phyloP scores from a whole-genome alignment of 2,329 filamentous ascomycete genomes.

The Cladosporium velox region DNA sequence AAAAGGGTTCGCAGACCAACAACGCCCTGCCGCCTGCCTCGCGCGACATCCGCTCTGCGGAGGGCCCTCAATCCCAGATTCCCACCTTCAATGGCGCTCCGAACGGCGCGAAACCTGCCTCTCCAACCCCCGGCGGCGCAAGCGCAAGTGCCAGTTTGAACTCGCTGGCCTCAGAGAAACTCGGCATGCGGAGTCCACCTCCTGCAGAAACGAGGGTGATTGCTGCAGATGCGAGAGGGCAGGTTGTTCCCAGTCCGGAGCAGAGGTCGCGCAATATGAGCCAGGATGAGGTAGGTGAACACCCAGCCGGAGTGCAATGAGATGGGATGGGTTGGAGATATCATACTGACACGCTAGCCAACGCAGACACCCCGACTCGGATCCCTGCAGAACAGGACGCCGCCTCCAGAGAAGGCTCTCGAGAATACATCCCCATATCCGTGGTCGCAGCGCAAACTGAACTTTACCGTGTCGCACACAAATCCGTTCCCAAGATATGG shows the following conservation, averaged over 20 bases:
- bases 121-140: conserved; percentile 55
- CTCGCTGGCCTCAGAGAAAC: conserved; percentile 27
- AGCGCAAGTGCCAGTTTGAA: conserved; percentile 59
- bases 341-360: conserved; percentile 30
- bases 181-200: conserved; percentile 18
- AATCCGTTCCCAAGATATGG: conserved; percentile 96
- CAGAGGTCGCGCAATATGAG: conserved; percentile 51
- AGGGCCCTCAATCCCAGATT: conserved; percentile 49
- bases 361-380: conserved; percentile 20
- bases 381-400: conserved; percentile 36
- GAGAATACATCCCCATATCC: conserved; percentile 81
- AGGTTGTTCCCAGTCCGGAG: conserved; percentile 61
- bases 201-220: not conserved
- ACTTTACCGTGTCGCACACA: conserved; percentile 77
- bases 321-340: conserved; percentile 24
- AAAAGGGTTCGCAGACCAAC: conserved; percentile 35
- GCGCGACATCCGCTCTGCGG: conserved; percentile 59
- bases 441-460: conserved; percentile 88
- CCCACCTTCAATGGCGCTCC: conserved; percentile 50
- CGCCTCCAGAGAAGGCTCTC: conserved; percentile 45
- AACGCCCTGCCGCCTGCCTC: conserved; percentile 55
- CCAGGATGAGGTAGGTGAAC: conserved; percentile 29
- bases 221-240: not conserved
- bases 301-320: not conserved
- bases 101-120: conserved; percentile 31